Conservation (phyloP, 768 basidiomycete genomes). For the Xerocomus potaroensis region DNA sequence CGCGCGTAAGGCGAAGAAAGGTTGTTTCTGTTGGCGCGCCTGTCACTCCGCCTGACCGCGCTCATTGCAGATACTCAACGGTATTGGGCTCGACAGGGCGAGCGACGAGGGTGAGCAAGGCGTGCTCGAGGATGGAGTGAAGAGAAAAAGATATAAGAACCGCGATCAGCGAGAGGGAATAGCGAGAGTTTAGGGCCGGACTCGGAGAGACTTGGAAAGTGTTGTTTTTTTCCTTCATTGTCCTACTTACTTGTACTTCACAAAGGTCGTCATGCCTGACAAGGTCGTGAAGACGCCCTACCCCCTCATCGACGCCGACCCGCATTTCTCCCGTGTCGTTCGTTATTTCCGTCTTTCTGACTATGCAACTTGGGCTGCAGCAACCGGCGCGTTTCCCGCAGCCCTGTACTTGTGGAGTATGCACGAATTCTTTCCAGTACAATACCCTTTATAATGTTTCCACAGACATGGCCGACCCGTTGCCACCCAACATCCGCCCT, state of each 20-base stretch:
- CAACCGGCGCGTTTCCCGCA: slow-evolving; percentile 79
- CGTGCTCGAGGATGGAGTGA: slow-evolving; percentile 10
- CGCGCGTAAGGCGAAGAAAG: slow-evolving; percentile 57
- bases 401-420: slow-evolving; percentile 78
- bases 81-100: slow-evolving; percentile 3
- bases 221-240: not conserved
- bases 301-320: slow-evolving; percentile 93
- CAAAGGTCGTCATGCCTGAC: slow-evolving; percentile 32
- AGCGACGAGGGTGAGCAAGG: not conserved
- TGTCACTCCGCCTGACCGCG: slow-evolving; percentile 46
- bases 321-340: slow-evolving; percentile 81
- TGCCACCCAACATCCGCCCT: slow-evolving; percentile 34
- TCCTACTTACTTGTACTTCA: slow-evolving; percentile 3
- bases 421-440: slow-evolving; percentile 21
- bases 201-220: slow-evolving; percentile 7
- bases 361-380: slow-evolving; percentile 78
- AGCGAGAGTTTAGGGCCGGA: slow-evolving; percentile 31
- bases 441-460: slow-evolving; percentile 6
- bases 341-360: slow-evolving; percentile 86
- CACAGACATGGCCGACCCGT: slow-evolving; percentile 44
- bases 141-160: slow-evolving; percentile 20
- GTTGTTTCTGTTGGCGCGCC: slow-evolving; percentile 34
- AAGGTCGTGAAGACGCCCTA: slow-evolving; percentile 61
- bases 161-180: slow-evolving; percentile 19
- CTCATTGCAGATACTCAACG: slow-evolving; percentile 43